These are phyloP conservation scores for Phytophthora fragariae DNA, from an alignment of 352 stramenopile genomes.

Conservation along the genomic window DNA sequence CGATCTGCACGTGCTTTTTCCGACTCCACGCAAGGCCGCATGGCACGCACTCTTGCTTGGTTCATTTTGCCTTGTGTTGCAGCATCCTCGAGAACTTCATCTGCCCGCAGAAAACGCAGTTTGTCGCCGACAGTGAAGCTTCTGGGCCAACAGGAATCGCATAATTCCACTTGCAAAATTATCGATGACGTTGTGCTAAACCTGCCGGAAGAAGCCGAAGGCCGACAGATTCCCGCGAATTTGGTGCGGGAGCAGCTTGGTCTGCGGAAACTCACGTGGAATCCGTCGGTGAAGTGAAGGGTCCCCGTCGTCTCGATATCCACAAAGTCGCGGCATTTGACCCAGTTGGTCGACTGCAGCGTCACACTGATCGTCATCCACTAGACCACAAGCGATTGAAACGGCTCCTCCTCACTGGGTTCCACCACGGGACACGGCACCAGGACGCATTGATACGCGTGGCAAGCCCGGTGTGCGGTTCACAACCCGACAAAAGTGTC, in stretches of 20 bases:
- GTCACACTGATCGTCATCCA: constrained; percentile 42
- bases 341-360: constrained; percentile 18
- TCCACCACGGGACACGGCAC: constrained; percentile 33
- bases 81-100: constrained; percentile 58
- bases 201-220: constrained; percentile 55
- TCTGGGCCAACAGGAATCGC: constrained; percentile 35
- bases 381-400: constrained; percentile 37
- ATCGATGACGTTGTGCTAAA: constrained; percentile 44
- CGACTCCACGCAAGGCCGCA: constrained; percentile 26
- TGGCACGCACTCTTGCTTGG: constrained; percentile 24
- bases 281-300: constrained; percentile 31
- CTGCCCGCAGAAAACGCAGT: constrained; percentile 51
- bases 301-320: constrained; percentile 49
- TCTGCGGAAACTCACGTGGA: constrained; percentile 42
- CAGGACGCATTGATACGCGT: constrained; percentile 47
- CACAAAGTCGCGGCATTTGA: constrained; percentile 45
- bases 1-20: constrained; percentile 36
- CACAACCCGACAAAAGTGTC: constrained; percentile 37
- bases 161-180: constrained; percentile 44
- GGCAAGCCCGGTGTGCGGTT: constrained; percentile 42
- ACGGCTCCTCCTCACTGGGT: constrained; percentile 34
- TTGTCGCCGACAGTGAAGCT: constrained; percentile 34
- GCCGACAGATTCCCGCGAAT: constrained; percentile 47
- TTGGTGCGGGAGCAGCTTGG: constrained; percentile 34
- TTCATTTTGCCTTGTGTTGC: constrained; percentile 10